Evolutionary conservation across 2,329 filamentous ascomycete genomes (phyloP).

Genomic region (Thelonectria blattea): DNA sequence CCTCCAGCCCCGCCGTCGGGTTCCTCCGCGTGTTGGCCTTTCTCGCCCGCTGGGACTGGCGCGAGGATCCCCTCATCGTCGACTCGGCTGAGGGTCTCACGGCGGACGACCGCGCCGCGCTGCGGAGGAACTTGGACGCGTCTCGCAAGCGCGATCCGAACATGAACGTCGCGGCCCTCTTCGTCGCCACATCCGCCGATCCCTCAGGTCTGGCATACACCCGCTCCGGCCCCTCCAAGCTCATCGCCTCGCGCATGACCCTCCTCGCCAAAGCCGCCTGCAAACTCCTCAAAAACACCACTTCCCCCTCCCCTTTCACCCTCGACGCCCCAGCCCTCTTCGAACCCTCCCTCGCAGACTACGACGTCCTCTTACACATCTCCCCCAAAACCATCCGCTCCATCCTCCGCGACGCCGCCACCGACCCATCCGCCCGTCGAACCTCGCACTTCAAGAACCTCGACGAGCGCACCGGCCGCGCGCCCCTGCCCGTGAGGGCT

Average conservation of each 20-base stretch:
- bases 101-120: constrained; percentile 62
- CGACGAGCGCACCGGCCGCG: constrained; percentile 59
- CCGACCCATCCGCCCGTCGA: constrained; percentile 45
- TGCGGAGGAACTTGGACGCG: constrained; percentile 76
- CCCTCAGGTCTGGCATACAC: constrained; percentile 82
- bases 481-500: constrained; percentile 57
- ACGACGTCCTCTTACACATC: constrained; percentile 84
- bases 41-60: constrained; percentile 91
- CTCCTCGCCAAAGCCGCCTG: constrained; percentile 79
- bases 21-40: constrained; percentile 83
- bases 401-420: constrained; percentile 47
- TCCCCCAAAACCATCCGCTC: constrained; percentile 58
- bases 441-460: constrained; percentile 81
- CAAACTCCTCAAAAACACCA: constrained; percentile 58
- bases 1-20: constrained; percentile 77
- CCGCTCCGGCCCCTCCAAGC: constrained; percentile 71
- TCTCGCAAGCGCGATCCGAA: constrained; percentile 89
- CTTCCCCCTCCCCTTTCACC: constrained; percentile 37
- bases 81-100: constrained; percentile 71
- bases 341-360: constrained; percentile 74
- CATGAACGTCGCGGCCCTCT: constrained; percentile 83
- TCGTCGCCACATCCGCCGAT: constrained; percentile 82
- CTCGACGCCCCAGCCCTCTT: constrained; percentile 68
- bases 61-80: constrained; percentile 78
- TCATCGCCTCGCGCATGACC: constrained; percentile 84